Conservation (phyloP, 345 rosid genomes). For the Populus euphratica region DNA sequence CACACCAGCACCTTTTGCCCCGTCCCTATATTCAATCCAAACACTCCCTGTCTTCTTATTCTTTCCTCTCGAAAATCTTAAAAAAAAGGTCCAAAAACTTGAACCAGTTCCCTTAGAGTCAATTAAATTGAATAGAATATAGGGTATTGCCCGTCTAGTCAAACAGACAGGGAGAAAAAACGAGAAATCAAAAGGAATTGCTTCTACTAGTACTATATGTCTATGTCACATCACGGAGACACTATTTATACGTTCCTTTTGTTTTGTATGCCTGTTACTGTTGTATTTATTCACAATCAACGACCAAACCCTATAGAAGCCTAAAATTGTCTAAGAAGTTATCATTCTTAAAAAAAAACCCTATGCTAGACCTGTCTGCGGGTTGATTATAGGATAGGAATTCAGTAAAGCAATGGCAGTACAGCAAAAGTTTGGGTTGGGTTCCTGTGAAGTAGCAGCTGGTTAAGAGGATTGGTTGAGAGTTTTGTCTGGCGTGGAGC, state of each 20-base stretch:
- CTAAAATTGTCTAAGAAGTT: conserved; percentile 13
- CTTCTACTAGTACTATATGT: neutral
- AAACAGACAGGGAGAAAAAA: neutral
- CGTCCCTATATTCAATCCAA: neutral
- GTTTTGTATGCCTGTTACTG: conserved; percentile 8
- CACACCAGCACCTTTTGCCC: neutral
- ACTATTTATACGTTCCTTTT: conserved; percentile 16
- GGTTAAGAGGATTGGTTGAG: conserved; percentile 15
- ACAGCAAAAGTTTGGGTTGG: conserved; percentile 14
- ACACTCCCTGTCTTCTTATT: neutral
- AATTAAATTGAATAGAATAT: conserved; percentile 12
- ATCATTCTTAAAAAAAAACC: conserved; percentile 10
- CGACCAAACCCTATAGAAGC: conserved; percentile 16
- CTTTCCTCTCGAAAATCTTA: neutral
- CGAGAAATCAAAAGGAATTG: neutral
- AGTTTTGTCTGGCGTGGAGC: conserved; percentile 11
- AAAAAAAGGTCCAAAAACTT: conserved; percentile 5
- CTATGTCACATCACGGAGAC: conserved; percentile 14
- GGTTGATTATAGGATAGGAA: neutral
- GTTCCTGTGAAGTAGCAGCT: conserved; percentile 11
- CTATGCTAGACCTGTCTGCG: conserved; percentile 1
- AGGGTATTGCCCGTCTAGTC: neutral
- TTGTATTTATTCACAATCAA: neutral
- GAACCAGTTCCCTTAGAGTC: conserved; percentile 16
- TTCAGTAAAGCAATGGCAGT: neutral